Evolutionary conservation across 352 stramenopile species (phyloP).

Genomic region (Phytophthora syringae): DNA sequence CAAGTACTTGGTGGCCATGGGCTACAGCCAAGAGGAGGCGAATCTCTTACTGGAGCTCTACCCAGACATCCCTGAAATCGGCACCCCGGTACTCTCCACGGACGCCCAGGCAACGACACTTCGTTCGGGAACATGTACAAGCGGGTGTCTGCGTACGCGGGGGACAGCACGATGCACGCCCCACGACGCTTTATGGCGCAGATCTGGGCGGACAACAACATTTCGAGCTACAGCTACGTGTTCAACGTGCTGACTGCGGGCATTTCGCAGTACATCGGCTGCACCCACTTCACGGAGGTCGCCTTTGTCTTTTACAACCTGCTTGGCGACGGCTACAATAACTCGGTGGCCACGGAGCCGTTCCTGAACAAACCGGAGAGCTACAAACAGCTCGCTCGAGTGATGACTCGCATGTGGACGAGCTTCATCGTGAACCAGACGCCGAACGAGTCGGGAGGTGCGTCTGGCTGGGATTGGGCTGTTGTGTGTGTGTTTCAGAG

Average conservation of each 20-base stretch:
- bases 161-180: slow-evolving; percentile 30
- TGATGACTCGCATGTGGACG: slow-evolving; percentile 35
- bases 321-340: slow-evolving; percentile 33
- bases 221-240: slow-evolving; percentile 38
- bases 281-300: slow-evolving; percentile 33
- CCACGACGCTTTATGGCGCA: slow-evolving; percentile 28
- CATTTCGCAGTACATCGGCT: slow-evolving; percentile 12
- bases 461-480: no score
- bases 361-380: slow-evolving; percentile 29
- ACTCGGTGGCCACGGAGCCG: slow-evolving; percentile 25
- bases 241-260: slow-evolving; percentile 23
- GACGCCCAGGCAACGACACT: slow-evolving; percentile 10
- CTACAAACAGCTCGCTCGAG: slow-evolving; percentile 8
- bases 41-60: no score
- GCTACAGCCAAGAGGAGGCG: background rate
- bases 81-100: slow-evolving; percentile 20
- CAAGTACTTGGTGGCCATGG: no score
- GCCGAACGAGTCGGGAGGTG: slow-evolving; percentile 8
- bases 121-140: slow-evolving; percentile 26
- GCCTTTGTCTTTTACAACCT: slow-evolving; percentile 46
- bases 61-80: slow-evolving; percentile 33
- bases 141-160: slow-evolving; percentile 19
- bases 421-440: slow-evolving; percentile 33
- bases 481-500: no score
- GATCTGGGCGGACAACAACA: slow-evolving; percentile 26